Evolutionary conservation across 257 asterid species (phyloP), one percentile per base, ranked within the genome.

Genomic region (Jacaranda copaia): DNA sequence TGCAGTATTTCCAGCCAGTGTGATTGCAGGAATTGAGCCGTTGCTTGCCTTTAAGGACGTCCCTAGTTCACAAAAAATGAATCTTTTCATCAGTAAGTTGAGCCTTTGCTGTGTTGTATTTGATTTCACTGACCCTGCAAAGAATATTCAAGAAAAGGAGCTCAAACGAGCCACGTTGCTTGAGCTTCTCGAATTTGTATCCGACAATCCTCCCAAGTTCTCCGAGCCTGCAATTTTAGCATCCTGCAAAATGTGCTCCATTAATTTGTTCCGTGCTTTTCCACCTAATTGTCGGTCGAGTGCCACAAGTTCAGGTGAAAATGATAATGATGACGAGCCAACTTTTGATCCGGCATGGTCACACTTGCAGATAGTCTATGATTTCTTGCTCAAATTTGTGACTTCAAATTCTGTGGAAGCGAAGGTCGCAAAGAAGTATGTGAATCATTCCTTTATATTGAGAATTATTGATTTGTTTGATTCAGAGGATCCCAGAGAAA

Each of bases 401-500:
- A 90, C 87, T 45, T 92, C 93, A 2, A 10, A 92, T 72, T 84
- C 92, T 1, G 53, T 93, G 80, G 97, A 93, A 72, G 85, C 91
- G 3, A 93, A 91, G 84, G 75, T 85, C 0, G 96, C 96, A 4
- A 93, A 90, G 80, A 92, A 92, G 74, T 90, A 94, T 67, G 77
- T 94, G 18, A 85, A 87, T 51, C 90, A 88, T 78, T 81, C 85
- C 11, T 94, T 94, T 74, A 88, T 94, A 38, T 80, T 72, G 77
- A 88, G 83, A 76, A 81, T 89, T 55, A 83, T 94, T 36, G 97
- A 94, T 80, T 77, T 92, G 81, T 86, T 94, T 77, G 96, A 90
- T 71, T 89, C 98, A 0, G 98, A 88, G 63, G 98, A 93, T 86
- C 98, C 97, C 13, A 87, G 98, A 56, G 97, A 93, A 80, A 87